Evolutionary conservation across 495 filamentous ascomycete species (phyloP), one percentile per base, ranked within the genome.

Genomic region (Xylaria longipes): DNA sequence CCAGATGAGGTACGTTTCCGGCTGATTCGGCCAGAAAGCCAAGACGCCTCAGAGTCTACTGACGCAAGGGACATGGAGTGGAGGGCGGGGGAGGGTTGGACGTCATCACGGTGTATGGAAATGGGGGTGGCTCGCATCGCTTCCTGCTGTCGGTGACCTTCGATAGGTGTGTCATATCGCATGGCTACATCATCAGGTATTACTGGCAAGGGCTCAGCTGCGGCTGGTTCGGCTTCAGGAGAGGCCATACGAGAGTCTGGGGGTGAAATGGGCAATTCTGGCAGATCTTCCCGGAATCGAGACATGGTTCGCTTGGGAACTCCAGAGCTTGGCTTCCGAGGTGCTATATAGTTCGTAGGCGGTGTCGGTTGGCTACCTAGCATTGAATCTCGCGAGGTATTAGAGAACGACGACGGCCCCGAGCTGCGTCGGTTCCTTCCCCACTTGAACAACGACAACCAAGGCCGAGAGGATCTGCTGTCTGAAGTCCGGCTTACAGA

Each of bases 281-380:
- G 94, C 20, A 98, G 87, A 78, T 97, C 94, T 79, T 98, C 94
- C n/a, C 90, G 89, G 84, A 98, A 98, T 58, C 93, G 95, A 52
- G 94, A 97, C 81, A 92, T 92, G 4, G 93, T 93, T 37, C 94
- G 90, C 71, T 90, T 89, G 9, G 94, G 89, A 1, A 86, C 75
- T 25, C 79, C 79, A 4, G 81, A 73, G 72, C 78, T 84, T 3
- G 85, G 66, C 22, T 78, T 79, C 14, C 83, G 80, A n/a, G 81
- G 75, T 27, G 77, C 67, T 33, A 80, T 66, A 50, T 68, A 77
- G 52, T 76, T 70, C 1, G 81, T 66, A 35, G 80, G 75, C 11
- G 79, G 70, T n/a, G 78, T 82, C 8, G 76, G 73, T 45, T 79
- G 84, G 66, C 67, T 74, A 35, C 73, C 73, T 37, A 74, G 80